phyloP scores from a whole-genome alignment of 2,329 filamentous ascomycete genomes.

The Cladophialophora yegresii region DNA sequence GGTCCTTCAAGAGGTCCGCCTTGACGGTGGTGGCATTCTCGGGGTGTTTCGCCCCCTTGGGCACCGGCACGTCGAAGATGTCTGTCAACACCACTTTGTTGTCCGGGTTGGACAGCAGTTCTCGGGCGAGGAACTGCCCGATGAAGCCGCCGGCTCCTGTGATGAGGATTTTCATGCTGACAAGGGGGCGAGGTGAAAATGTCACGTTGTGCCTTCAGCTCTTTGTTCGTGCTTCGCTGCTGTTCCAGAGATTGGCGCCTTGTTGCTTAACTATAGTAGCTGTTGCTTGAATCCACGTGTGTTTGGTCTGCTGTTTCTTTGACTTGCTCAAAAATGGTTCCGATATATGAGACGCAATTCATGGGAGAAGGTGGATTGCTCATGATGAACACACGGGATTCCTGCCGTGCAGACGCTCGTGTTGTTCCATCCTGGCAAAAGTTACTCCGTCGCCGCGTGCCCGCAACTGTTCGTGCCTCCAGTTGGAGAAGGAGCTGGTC shows the following conservation, averaged over 20 bases:
- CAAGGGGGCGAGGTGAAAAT: neutral
- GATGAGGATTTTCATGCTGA: conserved; percentile 58
- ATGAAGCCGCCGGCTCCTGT: conserved; percentile 67
- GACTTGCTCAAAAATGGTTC: neutral
- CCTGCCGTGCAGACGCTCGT: conserved; percentile 6
- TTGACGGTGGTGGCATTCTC: conserved; percentile 55
- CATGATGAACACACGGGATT: conserved; percentile 9
- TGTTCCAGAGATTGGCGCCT: neutral
- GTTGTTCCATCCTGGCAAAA: neutral
- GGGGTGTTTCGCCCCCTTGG: conserved; percentile 51
- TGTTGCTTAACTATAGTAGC: neutral
- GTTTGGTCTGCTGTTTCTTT: neutral
- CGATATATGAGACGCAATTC: neutral
- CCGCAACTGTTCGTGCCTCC: conserved; percentile 1
- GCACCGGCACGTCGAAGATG: conserved; percentile 56
- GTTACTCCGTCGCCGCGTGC: neutral
- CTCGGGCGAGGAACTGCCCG: conserved; percentile 61
- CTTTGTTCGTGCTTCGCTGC: neutral
- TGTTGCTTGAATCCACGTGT: neutral
- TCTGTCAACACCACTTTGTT: conserved; percentile 60
- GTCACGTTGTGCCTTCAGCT: neutral
- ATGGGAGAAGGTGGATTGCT: neutral
- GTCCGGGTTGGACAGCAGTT: conserved; percentile 55
- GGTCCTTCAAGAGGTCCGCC: conserved; percentile 56
- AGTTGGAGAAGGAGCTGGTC: conserved; percentile 18